These are phyloP conservation scores for Mycena pura DNA, from an alignment of 768 basidiomycete genomes.

Conservation along the genomic window DNA sequence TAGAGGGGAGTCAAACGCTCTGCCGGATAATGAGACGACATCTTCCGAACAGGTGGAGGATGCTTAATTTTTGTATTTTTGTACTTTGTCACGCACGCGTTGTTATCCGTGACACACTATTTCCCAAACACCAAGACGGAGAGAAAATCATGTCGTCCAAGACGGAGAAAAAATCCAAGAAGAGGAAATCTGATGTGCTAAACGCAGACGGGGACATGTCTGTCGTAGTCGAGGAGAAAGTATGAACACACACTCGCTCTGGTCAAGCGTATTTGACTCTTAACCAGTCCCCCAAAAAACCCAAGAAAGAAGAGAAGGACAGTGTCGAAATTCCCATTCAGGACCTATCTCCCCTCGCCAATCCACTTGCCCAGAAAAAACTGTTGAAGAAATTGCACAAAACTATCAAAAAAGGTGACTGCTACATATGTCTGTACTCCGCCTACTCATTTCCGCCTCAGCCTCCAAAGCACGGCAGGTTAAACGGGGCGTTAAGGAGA, in stretches of 20 bases:
- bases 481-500: constrained; percentile 98
- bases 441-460: constrained; percentile 37
- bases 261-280: constrained; percentile 22
- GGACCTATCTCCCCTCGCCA: constrained; percentile 93
- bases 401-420: constrained; percentile 87
- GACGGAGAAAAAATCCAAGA: constrained; percentile 78
- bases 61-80: too few species aligned
- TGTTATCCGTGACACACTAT: constrained; percentile 20
- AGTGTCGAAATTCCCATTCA: constrained; percentile 74
- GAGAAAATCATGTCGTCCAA: constrained; percentile 73
- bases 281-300: constrained; percentile 61
- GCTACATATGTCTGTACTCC: not conserved
- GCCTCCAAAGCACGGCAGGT: constrained; percentile 95
- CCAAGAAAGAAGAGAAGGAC: constrained; percentile 68
- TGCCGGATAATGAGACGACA: constrained; percentile 42
- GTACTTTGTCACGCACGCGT: constrained; percentile 12
- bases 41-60: not conserved
- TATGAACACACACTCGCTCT: constrained; percentile 27
- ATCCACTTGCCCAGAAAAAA: constrained; percentile 93
- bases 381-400: constrained; percentile 94
- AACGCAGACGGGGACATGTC: constrained; percentile 61
- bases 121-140: not conserved
- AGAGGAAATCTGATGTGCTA: constrained; percentile 51
- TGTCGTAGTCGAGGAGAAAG: constrained; percentile 42
- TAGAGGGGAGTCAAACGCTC: constrained; percentile 49